Evolutionary conservation across 495 filamentous ascomycete genomes (phyloP).

Genomic region (Aspergillus indologenus): DNA sequence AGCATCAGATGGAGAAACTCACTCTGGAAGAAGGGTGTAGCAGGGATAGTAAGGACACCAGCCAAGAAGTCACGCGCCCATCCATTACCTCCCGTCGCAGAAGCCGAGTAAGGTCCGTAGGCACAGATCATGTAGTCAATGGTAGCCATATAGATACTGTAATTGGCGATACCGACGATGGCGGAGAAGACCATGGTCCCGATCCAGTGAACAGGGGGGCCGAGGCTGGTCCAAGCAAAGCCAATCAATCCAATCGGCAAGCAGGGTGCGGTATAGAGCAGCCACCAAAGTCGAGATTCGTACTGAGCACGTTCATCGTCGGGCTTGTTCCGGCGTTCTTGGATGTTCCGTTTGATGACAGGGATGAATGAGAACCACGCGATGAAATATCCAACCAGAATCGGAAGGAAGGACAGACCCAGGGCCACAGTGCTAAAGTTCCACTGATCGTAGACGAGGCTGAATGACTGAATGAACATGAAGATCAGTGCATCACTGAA

Average conservation of each 20-base stretch:
- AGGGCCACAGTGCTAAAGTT: slow-evolving; percentile 47
- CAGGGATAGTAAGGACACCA: slow-evolving; percentile 70
- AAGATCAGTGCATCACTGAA: slow-evolving; percentile 64
- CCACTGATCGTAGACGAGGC: slow-evolving; percentile 59
- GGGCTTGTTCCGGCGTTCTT: slow-evolving; percentile 44
- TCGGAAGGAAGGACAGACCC: slow-evolving; percentile 57
- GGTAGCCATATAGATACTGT: slow-evolving; percentile 70
- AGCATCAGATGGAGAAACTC: slow-evolving; percentile 19
- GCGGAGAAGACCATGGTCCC: slow-evolving; percentile 60
- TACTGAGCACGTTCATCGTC: slow-evolving; percentile 55
- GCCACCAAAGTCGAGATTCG: slow-evolving; percentile 59
- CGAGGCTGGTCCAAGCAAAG: slow-evolving; percentile 61
- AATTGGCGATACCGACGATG: slow-evolving; percentile 68
- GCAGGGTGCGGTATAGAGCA: slow-evolving; percentile 55
- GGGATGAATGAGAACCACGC: slow-evolving; percentile 54
- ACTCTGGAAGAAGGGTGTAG: slow-evolving; percentile 64
- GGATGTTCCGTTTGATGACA: slow-evolving; percentile 50
- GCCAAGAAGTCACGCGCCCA: slow-evolving; percentile 80
- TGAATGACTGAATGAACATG: slow-evolving; percentile 63
- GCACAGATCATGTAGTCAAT: slow-evolving; percentile 74
- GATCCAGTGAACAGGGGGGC: slow-evolving; percentile 61
- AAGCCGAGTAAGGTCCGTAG: slow-evolving; percentile 70
- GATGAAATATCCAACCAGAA: slow-evolving; percentile 59
- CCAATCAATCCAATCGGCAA: slow-evolving; percentile 59
- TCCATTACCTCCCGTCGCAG: slow-evolving; percentile 69